Evolutionary conservation across 1,284 basidiomycete species (phyloP), one percentile per base, ranked within the genome.

Genomic region (Tilletia walkeri): DNA sequence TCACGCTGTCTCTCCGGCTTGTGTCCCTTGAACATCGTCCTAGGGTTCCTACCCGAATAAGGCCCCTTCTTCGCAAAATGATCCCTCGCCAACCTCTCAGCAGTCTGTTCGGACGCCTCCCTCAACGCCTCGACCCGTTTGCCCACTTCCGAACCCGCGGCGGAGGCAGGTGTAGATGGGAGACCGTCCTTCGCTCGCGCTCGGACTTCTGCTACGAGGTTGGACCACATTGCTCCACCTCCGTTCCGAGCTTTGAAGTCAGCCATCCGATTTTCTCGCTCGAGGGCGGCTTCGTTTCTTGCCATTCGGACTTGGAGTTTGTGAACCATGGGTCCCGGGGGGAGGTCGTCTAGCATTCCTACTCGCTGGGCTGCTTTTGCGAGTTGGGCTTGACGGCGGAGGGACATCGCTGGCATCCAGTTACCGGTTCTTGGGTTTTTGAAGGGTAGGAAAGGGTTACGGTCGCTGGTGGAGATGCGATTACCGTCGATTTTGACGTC

Each of bases 1-100:
- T 38, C 36, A 41, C 18, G 36, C 30, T 63, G 30, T 18, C 59
- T 24, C 59, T 63, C 59, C 36, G 59, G 36, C 59, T 63, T 63
- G n/a, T 63, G 59, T 10, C 59, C 59, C 36, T 63, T 63, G 59
- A 63, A 63, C 59, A 63, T 63, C 59, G 34, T 63, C 36, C 14
- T 63, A 0, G 59, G 59, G 36, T 63, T 63, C 59, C 59, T 10
- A 38, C 59, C 59, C 12, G 59, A 3, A 34, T 63, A 63, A 24
- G 59, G 59, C 12, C 59, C 59, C 36, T 34, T 24, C 3, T 6
- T 38, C 34, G 18, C 38, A 41, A 63, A 63, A 5, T 38, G 36
- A 4, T 63, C 59, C 12, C 59, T 24, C 12, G 59, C 59, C 9
- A 63, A 34, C 59, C 18, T n/a, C 36, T 34, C 34, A 34, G 59